Evolutionary conservation across 73 alveolate species (phyloP), one percentile per base, ranked within the genome.

Genomic region (Diophrys sp.): DNA sequence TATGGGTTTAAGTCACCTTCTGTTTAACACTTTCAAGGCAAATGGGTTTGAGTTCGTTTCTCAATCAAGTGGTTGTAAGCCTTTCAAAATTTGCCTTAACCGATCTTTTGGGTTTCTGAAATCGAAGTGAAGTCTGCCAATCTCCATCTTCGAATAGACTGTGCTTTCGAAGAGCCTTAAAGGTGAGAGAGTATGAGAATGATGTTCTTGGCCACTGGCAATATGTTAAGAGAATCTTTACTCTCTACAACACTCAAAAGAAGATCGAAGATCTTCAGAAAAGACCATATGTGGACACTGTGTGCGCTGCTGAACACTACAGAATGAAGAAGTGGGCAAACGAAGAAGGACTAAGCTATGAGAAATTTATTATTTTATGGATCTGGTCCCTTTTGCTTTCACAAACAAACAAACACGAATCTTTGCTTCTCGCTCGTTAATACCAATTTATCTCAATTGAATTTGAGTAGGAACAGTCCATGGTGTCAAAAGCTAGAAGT

Each of bases 191-290:
- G 53, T 88, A 85, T 74, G 55, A 85, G 81, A 78, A 85, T 79
- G 79, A 85, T 75, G 88, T 85, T 23, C 70, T 85, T 44, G 93
- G 79, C 70, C 93, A 85, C 70, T 85, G 44, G 75, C 56, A 78
- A 57, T 85, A 88, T 77, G 54, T 85, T 72, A 85, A 73, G 82
- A 71, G 74, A 28, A 85, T 79, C 79, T 79, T 85, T 79, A 71
- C 71, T 24, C 84, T 85, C 79, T 79, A 85, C 68, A 78, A 78
- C 67, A 53, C 88, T 31, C 62, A 73, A 70, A 85, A 78, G 55
- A 68, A 27, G 71, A 32, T 85, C 26, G 77, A 68, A 57, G 34
- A 71, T 56, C 67, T 78, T 11, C 79, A 77, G 27, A 57, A 55
- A 32, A 33, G 67, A 28, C 88, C 88, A 23, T 88, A 79, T 54